Percentiles rank a stretch among this genome's conserved stretches.
phyloP scores from a whole-genome alignment of 2,329 filamentous ascomycete species.

The Aspergillus neoniger region DNA sequence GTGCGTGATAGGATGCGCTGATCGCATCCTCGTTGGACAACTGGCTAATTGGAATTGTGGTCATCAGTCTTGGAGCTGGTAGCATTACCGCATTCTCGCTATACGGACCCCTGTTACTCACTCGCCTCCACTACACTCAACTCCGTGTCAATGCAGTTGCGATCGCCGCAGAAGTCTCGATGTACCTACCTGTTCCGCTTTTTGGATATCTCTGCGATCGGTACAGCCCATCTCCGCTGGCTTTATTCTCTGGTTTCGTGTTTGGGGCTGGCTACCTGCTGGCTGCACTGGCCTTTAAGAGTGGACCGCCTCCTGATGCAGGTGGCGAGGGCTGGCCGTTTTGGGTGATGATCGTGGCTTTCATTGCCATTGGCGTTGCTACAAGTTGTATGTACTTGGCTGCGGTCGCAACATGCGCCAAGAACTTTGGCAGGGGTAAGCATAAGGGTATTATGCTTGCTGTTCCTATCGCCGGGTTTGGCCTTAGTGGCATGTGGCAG shows the following conservation, averaged over 20 bases:
- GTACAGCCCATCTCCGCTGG: conserved; percentile 75
- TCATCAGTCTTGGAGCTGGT: conserved; percentile 71
- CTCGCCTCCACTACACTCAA: conserved; percentile 82
- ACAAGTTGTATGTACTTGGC: conserved; percentile 88
- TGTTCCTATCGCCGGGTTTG: conserved; percentile 87
- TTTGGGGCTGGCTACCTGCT: conserved; percentile 82
- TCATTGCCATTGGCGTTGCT: conserved; percentile 77
- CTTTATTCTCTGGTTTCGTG: conserved; percentile 68
- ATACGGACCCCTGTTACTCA: conserved; percentile 88
- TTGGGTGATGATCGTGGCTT: conserved; percentile 79
- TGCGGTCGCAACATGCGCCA: conserved; percentile 91
- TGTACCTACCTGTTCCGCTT: conserved; percentile 89
- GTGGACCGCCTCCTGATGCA: conserved; percentile 55
- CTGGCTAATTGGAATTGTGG: conserved; percentile 8
- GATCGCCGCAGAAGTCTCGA: conserved; percentile 80
- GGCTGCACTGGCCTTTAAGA: conserved; percentile 75
- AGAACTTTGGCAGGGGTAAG: conserved; percentile 91
- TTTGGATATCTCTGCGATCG: conserved; percentile 93
- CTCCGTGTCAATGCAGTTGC: conserved; percentile 88
- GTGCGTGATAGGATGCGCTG: neutral
- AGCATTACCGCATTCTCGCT: conserved; percentile 92
- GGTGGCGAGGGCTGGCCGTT: conserved; percentile 68
- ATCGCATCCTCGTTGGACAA: neutral
- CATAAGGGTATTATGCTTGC: conserved; percentile 88
- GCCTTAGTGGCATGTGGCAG: conserved; percentile 92